A percentile compares a stretch with the other conserved stretches of the same genome.
phyloP scores from a whole-genome alignment of 148 eudicot species.

The Nepenthes mirabilis region DNA sequence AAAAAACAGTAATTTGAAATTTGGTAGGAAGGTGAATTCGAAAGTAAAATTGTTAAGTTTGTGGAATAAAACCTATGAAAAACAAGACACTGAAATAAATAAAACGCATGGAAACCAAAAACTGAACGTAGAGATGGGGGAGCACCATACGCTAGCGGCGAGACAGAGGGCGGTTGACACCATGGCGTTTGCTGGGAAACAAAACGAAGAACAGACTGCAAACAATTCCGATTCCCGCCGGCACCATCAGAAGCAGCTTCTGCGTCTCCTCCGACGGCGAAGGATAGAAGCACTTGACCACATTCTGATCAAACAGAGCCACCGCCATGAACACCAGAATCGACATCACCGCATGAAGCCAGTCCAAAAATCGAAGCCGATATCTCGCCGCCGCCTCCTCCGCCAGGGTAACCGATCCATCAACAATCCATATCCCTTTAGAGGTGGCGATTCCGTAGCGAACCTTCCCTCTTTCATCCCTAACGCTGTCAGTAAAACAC shows the following conservation, averaged over 20 bases:
- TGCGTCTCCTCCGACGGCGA: constrained; percentile 32
- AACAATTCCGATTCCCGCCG: constrained; percentile 44
- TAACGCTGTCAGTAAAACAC: constrained; percentile 59
- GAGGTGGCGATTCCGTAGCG: constrained; percentile 63
- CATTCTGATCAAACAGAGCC: constrained; percentile 44
- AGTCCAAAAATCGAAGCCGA: constrained; percentile 38
- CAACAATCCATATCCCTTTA: constrained; percentile 50
- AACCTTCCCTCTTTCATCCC: constrained; percentile 57
- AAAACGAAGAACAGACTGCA: constrained; percentile 50
- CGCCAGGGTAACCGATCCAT: constrained; percentile 17
- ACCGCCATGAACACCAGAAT: constrained; percentile 35
- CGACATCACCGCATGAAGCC: constrained; percentile 45
- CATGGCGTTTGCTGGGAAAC: constrained; percentile 63
- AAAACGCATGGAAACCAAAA: too few relatives aligned
- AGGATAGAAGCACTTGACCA: constrained; percentile 58
- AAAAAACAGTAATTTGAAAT: too few relatives aligned
- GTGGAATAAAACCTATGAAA: too few relatives aligned
- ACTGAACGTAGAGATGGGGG: too few relatives aligned
- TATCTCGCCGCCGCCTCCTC: constrained; percentile 23
- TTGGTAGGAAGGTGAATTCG: too few relatives aligned
- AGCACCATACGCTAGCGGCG: constrained; percentile 2
- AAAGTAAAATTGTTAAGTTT: too few relatives aligned
- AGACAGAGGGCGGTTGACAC: constrained; percentile 25
- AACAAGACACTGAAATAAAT: too few relatives aligned
- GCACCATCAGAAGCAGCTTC: constrained; percentile 28